Evolutionary conservation across 352 stramenopile species (phyloP).

Genomic region (Phytophthora constricta): DNA sequence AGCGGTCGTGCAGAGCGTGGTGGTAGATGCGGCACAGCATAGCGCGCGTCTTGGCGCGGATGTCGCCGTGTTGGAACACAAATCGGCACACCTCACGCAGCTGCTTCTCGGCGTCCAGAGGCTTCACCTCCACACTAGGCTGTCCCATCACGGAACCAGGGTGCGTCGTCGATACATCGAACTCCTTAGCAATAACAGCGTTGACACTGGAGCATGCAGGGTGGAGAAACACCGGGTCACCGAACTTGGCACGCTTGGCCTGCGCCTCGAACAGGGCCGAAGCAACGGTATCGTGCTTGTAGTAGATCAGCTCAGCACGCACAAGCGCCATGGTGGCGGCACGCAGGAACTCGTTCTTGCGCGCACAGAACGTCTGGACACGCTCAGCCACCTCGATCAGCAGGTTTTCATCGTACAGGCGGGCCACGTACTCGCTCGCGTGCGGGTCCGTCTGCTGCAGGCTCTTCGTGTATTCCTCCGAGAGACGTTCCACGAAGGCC

Average conservation of each 20-base stretch:
- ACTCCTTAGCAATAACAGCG: slow-evolving; percentile 52
- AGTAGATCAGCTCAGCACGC: slow-evolving; percentile 96
- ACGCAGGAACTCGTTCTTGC: slow-evolving; percentile 73
- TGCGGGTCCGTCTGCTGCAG: slow-evolving; percentile 97
- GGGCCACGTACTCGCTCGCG: slow-evolving; percentile 95
- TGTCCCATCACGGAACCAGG: slow-evolving; percentile 80
- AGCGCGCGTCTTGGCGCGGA: slow-evolving; percentile 94
- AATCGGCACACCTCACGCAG: slow-evolving; percentile 92
- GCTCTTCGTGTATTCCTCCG: slow-evolving; percentile 98
- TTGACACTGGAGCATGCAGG: slow-evolving; percentile 79
- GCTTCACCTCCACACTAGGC: slow-evolving; percentile 61
- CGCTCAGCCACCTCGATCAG: slow-evolving; percentile 88
- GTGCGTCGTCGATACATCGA: slow-evolving; percentile 71
- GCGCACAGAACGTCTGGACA: slow-evolving; percentile 93
- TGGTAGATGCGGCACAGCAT: slow-evolving; percentile 99
- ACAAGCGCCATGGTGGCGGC: slow-evolving; percentile 92
- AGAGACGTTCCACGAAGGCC: slow-evolving; percentile 92
- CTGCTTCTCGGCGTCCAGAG: slow-evolving; percentile 82
- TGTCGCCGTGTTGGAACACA: slow-evolving; percentile 94
- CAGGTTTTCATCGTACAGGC: slow-evolving; percentile 93
- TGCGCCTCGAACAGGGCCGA: slow-evolving; percentile 77
- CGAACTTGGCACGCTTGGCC: slow-evolving; percentile 85
- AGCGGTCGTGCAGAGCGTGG: slow-evolving; percentile 98
- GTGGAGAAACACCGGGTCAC: slow-evolving; percentile 87
- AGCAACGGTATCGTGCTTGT: slow-evolving; percentile 96